Evolutionary conservation across 2,329 filamentous ascomycete species (phyloP).

Genomic region (Claviceps pazoutovae): DNA sequence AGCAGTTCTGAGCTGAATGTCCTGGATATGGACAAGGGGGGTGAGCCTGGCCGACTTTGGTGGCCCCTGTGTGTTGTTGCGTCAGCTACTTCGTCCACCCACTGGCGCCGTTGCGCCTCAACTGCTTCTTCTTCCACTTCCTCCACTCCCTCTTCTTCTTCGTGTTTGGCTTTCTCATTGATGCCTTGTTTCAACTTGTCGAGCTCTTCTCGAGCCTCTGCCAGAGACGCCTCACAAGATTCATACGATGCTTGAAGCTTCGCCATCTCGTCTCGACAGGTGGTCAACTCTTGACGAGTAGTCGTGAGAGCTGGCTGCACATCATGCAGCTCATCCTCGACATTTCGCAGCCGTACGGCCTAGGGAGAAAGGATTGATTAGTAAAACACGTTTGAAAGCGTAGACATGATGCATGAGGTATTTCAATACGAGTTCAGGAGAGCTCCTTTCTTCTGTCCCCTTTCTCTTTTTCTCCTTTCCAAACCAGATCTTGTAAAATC

Average conservation of each 20-base stretch:
- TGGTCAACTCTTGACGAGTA: slow-evolving; percentile 48
- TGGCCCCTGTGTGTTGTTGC: slow-evolving; percentile 25
- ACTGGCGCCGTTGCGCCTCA: slow-evolving; percentile 31
- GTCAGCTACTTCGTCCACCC: slow-evolving; percentile 16
- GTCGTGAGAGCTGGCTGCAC: slow-evolving; percentile 48
- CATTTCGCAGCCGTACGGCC: slow-evolving; percentile 48
- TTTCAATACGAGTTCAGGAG: too few relatives aligned
- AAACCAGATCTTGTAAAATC: background rate
- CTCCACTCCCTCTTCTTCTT: background rate
- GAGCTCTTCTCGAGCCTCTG: slow-evolving; percentile 36
- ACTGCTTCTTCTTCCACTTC: slow-evolving; percentile 15
- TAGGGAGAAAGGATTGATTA: slow-evolving; percentile 16
- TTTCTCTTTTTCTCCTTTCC: background rate
- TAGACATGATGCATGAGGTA: too few relatives aligned
- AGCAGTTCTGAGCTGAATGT: slow-evolving; percentile 42
- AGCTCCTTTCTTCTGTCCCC: background rate
- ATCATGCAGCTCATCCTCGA: slow-evolving; percentile 74
- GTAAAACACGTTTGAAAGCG: too few relatives aligned
- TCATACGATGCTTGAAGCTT: slow-evolving; percentile 51
- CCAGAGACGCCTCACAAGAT: slow-evolving; percentile 50
- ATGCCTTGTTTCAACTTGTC: slow-evolving; percentile 30
- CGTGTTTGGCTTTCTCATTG: background rate
- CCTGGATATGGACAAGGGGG: slow-evolving; percentile 34
- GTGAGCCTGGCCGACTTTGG: slow-evolving; percentile 40
- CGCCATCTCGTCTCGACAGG: slow-evolving; percentile 45